Percentiles rank a stretch among this genome's conserved stretches.
Conservation (phyloP, 1,284 basidiomycete species). For the Caloboletus firmus region DNA sequence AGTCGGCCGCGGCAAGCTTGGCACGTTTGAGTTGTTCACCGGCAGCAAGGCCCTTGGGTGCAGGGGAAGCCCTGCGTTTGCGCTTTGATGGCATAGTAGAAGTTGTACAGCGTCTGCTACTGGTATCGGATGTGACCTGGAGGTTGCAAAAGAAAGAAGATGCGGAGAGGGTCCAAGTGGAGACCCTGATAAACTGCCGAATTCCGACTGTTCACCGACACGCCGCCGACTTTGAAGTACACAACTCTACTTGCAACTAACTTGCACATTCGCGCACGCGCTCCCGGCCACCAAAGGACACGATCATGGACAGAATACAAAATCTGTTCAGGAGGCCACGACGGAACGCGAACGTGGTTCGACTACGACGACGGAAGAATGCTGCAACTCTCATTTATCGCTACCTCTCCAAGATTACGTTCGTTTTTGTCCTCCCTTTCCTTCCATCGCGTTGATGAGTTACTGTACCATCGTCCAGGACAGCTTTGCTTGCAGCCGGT, state of each 20-base stretch:
- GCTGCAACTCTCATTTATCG: slow-evolving; percentile 19
- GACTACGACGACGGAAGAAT: slow-evolving; percentile 33
- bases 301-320: slow-evolving; percentile 24
- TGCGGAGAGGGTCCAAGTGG: slow-evolving; percentile 13
- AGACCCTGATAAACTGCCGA: slow-evolving; percentile 26
- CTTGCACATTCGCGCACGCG: neutral
- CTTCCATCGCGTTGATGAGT: neutral
- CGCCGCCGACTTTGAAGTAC: too few species aligned
- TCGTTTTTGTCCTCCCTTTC: slow-evolving; percentile 11
- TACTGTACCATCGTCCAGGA: slow-evolving; percentile 37
- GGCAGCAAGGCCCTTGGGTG: slow-evolving; percentile 51
- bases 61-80: slow-evolving; percentile 51
- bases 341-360: slow-evolving; percentile 13
- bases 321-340: slow-evolving; percentile 17
- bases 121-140: slow-evolving; percentile 4
- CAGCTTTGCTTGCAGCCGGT: slow-evolving; percentile 58
- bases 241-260: neutral
- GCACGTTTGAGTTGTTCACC: slow-evolving; percentile 63
- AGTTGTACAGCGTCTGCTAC: neutral
- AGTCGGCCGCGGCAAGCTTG: slow-evolving; percentile 45
- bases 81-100: slow-evolving; percentile 59
- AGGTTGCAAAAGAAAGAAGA: slow-evolving; percentile 15
- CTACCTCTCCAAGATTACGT: slow-evolving; percentile 35
- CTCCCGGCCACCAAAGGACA: neutral
- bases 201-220: slow-evolving; percentile 26